Conservation (phyloP, 2,329 filamentous ascomycete genomes). For the Hymenotorrendiella dingleyae region DNA sequence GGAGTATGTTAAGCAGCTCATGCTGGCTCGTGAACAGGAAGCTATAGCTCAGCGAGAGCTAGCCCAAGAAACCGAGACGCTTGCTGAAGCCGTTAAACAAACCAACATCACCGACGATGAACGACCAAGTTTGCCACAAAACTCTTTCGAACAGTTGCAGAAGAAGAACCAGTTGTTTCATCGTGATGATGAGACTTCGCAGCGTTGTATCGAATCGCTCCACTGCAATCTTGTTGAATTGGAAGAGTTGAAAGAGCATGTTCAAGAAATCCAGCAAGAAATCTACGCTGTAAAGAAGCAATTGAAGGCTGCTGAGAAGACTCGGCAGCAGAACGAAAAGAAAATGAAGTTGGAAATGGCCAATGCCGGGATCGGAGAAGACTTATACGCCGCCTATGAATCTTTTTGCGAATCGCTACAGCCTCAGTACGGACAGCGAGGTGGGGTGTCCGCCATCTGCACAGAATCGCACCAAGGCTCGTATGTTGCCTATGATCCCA, state of each 20-base stretch:
- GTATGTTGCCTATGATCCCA: conserved; percentile 2
- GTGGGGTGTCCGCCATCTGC: conserved; percentile 6
- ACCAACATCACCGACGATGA: background rate
- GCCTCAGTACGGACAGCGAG: conserved; percentile 7
- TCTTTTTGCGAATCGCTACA: conserved; percentile 5
- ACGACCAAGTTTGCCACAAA: background rate
- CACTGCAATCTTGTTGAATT: background rate
- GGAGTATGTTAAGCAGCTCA: too few relatives aligned
- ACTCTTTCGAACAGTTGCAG: background rate
- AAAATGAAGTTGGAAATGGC: background rate
- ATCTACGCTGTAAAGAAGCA: background rate
- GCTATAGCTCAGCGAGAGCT: too few relatives aligned
- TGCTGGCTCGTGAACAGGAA: too few relatives aligned
- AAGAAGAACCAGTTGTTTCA: background rate
- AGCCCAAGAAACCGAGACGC: too few relatives aligned
- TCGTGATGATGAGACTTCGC: background rate
- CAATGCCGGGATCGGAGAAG: background rate
- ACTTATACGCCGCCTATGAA: conserved; percentile 8
- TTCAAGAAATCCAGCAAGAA: background rate
- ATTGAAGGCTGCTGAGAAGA: background rate
- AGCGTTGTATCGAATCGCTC: background rate
- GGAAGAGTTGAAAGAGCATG: background rate
- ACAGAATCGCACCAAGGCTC: background rate
- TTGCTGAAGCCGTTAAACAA: background rate
- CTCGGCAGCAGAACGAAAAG: background rate